Conservation (phyloP, 2,329 filamentous ascomycete species). For the Dothiorella sarmentorum region DNA sequence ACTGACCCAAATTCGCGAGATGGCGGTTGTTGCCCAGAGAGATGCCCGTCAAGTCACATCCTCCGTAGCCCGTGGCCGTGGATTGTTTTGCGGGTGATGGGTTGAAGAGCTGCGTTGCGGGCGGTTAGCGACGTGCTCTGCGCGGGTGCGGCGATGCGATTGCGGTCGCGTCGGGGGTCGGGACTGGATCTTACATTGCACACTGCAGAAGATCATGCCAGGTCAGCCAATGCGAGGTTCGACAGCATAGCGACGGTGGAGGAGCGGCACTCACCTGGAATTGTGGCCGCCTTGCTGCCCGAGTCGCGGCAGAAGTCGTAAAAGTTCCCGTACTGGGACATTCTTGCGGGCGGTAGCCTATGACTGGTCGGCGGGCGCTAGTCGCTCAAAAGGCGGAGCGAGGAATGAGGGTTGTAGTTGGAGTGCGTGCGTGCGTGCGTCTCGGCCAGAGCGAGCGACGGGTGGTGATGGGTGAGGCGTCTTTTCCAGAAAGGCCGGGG, state of each 20-base stretch:
- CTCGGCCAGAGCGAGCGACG: slow-evolving; percentile 8
- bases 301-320: slow-evolving; percentile 50
- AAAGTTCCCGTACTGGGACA: slow-evolving; percentile 37
- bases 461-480: not conserved
- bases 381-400: not conserved
- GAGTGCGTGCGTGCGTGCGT: not conserved
- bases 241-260: slow-evolving; percentile 21
- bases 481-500: not conserved
- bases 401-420: not conserved
- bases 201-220: slow-evolving; percentile 29
- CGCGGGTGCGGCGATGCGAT: slow-evolving; percentile 8
- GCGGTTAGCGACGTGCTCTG: slow-evolving; percentile 28
- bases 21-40: slow-evolving; percentile 60
- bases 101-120: slow-evolving; percentile 59
- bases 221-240: slow-evolving; percentile 20
- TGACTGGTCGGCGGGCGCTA: slow-evolving; percentile 9
- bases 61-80: slow-evolving; percentile 30
- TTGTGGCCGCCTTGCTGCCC: slow-evolving; percentile 39
- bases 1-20: slow-evolving; percentile 78
- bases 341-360: slow-evolving; percentile 22
- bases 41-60: slow-evolving; percentile 76
- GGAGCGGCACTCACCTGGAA: slow-evolving; percentile 36
- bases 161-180: slow-evolving; percentile 6
- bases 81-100: slow-evolving; percentile 47
- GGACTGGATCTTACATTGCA: slow-evolving; percentile 44